Evolutionary conservation across 2,329 filamentous ascomycete genomes (phyloP), one percentile per base, ranked within the genome.

Genomic region (Annulohypoxylon truncatum): DNA sequence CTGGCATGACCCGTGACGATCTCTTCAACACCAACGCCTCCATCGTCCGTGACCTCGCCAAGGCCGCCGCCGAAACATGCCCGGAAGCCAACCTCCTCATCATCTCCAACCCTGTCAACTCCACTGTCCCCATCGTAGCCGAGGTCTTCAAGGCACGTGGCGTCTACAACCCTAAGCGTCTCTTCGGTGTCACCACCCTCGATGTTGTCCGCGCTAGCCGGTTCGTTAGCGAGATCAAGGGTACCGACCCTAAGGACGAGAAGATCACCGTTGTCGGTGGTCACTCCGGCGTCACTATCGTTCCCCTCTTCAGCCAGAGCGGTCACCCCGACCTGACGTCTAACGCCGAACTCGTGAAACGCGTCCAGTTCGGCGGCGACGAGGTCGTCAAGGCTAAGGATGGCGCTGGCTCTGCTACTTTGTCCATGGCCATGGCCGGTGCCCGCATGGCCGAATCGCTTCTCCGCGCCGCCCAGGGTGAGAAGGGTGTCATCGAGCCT

Each of bases 21-120:
- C 91, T 99, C 72, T 99, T 99, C 94, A 98, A 98, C 90, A 99
- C 95, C 88, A 99, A 99, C 84, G 96, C 96, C 82, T 97, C 93
- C 81, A 99, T 99, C 82, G 96, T 99, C 81, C 94, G 95, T 79
- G 96, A 98, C 84, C 90, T 99, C 73, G 94, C 95, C 85, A 97
- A 97, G 89, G 94, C 94, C 77, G 90, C 89, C 79, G 96, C 96
- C 78, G 90, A 97, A 78, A 88, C 92, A 75, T 88, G 91, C 79
- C 96, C 96, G 77, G 87, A 97, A 72, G 96, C 96, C 83, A 97
- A 97, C 85, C 87, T 98, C 82, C 90, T 98, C 80, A 89, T 99
- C 87, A 99, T 99, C 85, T 89, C 94, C 83, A 99, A 99, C 90
- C 96, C 96, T 69, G 94, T 99, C 85, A 99, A 99, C 93, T 97